phyloP scores from a whole-genome alignment of 441 rosid species.

The Erodium moschatum region DNA sequence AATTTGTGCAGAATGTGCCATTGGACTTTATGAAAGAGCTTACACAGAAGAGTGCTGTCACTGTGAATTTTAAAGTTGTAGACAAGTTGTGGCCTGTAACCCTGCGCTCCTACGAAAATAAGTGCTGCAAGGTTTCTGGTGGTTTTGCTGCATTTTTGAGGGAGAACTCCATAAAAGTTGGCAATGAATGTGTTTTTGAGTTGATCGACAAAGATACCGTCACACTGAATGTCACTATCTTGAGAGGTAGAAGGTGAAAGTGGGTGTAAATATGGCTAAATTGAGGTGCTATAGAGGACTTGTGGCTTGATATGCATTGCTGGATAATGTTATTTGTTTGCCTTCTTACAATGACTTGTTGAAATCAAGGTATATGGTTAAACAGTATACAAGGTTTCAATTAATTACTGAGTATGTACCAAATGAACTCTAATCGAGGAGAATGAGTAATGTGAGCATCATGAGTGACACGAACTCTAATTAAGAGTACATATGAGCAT shows the following conservation, averaged over 20 bases:
- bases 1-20: background rate
- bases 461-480: too few relatives aligned
- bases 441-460: too few relatives aligned
- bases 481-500: too few relatives aligned
- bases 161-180: constrained; percentile 19
- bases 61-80: background rate
- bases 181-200: constrained; percentile 26
- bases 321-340: too few relatives aligned
- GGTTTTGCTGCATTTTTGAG: constrained; percentile 20
- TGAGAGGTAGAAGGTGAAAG: background rate
- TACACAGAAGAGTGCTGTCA: background rate
- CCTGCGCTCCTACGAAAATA: background rate
- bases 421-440: too few relatives aligned
- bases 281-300: too few relatives aligned
- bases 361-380: too few relatives aligned
- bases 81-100: background rate
- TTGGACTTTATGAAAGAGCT: background rate
- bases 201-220: constrained; percentile 5
- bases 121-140: background rate
- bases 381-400: too few relatives aligned
- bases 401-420: too few relatives aligned
- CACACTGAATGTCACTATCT: background rate
- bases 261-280: background rate
- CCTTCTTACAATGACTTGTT: too few relatives aligned
- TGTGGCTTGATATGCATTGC: too few relatives aligned